These are phyloP conservation scores for Zea luxurians DNA, from an alignment of 176 grass and related monocot species.

Conservation along the genomic window DNA sequence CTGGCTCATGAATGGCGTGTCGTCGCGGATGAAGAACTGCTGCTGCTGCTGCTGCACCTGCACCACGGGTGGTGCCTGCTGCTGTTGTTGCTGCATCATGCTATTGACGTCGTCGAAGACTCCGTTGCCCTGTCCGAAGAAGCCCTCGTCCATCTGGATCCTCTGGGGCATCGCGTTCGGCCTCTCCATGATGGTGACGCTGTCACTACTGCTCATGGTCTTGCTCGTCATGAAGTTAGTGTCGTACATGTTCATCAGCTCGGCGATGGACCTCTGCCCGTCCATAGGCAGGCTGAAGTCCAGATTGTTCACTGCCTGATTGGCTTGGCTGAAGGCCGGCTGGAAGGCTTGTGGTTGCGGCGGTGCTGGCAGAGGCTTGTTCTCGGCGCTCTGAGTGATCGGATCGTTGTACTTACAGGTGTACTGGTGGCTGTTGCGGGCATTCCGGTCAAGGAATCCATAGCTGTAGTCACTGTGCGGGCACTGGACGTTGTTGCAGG, in stretches of 20 bases:
- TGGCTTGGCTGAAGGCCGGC: conserved; percentile 42
- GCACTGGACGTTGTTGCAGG: conserved; percentile 76
- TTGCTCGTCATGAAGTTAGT: conserved; percentile 47
- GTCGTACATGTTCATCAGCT: conserved; percentile 92
- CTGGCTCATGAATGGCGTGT: conserved; percentile 44
- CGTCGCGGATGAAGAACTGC: conserved; percentile 60
- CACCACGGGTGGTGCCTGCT: conserved; percentile 1
- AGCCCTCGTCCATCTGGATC: conserved; percentile 59
- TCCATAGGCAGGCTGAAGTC: conserved; percentile 65
- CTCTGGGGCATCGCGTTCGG: conserved; percentile 39
- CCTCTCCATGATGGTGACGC: conserved; percentile 50
- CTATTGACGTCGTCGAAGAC: conserved; percentile 60
- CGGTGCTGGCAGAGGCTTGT: conserved; percentile 46
- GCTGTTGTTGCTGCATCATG: conserved; percentile 61
- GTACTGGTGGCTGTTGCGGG: conserved; percentile 73
- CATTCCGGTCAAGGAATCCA: conserved; percentile 76
- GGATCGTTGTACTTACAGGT: conserved; percentile 62
- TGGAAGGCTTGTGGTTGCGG: conserved; percentile 52
- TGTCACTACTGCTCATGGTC: conserved; percentile 46
- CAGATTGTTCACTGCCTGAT: conserved; percentile 43
- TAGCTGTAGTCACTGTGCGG: conserved; percentile 53
- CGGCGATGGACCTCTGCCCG: conserved; percentile 62
- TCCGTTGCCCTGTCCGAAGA: conserved; percentile 57
- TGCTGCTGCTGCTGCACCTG: conserved; percentile 39
- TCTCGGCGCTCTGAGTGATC: conserved; percentile 46